phyloP scores from a whole-genome alignment of 2,329 filamentous ascomycete genomes.

The Aureobasidium sp. region DNA sequence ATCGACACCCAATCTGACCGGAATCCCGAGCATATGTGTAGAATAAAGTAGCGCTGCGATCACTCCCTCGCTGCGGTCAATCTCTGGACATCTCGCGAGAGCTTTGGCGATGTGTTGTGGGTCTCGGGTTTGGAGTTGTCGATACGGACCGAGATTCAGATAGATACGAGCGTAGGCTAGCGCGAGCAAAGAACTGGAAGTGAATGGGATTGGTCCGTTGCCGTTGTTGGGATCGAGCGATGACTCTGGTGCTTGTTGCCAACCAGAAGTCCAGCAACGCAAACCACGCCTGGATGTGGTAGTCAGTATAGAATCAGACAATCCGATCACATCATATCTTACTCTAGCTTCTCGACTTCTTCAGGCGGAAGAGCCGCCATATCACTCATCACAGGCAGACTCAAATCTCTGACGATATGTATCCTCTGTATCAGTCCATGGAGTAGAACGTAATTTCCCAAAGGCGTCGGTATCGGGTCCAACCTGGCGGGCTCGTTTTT shows the following conservation, averaged over 20 bases:
- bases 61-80: slow-evolving; percentile 44
- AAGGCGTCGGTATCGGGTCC: neutral
- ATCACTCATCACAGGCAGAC: neutral
- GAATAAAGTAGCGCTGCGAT: slow-evolving; percentile 47
- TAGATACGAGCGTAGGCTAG: slow-evolving; percentile 44
- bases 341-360: slow-evolving; percentile 1
- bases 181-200: slow-evolving; percentile 40
- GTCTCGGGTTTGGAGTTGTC: slow-evolving; percentile 40
- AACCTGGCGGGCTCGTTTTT: neutral
- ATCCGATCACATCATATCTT: neutral
- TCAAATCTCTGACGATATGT: neutral
- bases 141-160: slow-evolving; percentile 39
- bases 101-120: slow-evolving; percentile 36
- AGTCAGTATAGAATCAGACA: neutral
- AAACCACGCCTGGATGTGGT: neutral
- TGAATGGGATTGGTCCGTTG: slow-evolving; percentile 33
- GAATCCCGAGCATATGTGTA: slow-evolving; percentile 50
- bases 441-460: slow-evolving; percentile 63
- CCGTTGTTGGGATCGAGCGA: slow-evolving; percentile 32
- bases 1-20: slow-evolving; percentile 49
- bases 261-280: slow-evolving; percentile 28
- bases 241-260: slow-evolving; percentile 31
- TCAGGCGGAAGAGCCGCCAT: slow-evolving; percentile 1
- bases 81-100: slow-evolving; percentile 32
- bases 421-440: slow-evolving; percentile 52